phyloP scores from a whole-genome alignment of 78 protist species.

The Polysphondylium violaceum region DNA sequence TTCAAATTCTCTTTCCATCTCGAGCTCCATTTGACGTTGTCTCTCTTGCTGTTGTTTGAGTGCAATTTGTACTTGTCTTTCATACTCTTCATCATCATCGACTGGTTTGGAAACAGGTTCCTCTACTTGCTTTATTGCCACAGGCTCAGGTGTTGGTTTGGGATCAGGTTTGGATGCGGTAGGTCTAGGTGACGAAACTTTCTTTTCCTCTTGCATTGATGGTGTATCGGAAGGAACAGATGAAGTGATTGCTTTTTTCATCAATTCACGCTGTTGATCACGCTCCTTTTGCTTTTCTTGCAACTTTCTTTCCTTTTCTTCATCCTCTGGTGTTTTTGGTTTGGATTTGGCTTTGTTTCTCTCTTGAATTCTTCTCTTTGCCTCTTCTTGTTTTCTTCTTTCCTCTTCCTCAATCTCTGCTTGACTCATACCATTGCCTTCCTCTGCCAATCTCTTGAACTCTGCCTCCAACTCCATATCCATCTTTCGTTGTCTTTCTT shows the following conservation, averaged over 20 bases:
- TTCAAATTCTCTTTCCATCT: constrained; percentile 36
- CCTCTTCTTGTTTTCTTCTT: neutral
- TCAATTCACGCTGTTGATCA: constrained; percentile 33
- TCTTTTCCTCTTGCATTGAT: neutral
- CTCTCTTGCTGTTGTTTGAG: constrained; percentile 37
- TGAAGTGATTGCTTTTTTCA: constrained; percentile 16
- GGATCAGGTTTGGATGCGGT: neutral
- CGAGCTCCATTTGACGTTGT: constrained; percentile 51
- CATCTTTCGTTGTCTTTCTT: constrained; percentile 31
- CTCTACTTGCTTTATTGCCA: neutral
- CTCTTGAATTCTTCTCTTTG: neutral
- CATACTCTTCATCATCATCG: constrained; percentile 9
- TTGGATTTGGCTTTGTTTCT: neutral
- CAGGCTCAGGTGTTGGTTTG: too few relatives aligned
- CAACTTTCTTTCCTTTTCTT: constrained; percentile 43
- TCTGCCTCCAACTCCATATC: constrained; percentile 27
- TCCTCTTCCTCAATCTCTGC: neutral
- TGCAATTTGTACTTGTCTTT: constrained; percentile 29
- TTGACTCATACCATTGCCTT: neutral
- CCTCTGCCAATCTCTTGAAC: constrained; percentile 31
- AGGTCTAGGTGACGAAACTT: neutral
- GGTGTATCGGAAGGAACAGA: neutral
- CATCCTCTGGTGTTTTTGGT: constrained; percentile 31
- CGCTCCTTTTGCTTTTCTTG: constrained; percentile 49
- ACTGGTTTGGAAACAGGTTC: neutral